These are phyloP conservation scores for Crithidia thermophila DNA, from an alignment of 208 protist genomes.

Conservation along the genomic window DNA sequence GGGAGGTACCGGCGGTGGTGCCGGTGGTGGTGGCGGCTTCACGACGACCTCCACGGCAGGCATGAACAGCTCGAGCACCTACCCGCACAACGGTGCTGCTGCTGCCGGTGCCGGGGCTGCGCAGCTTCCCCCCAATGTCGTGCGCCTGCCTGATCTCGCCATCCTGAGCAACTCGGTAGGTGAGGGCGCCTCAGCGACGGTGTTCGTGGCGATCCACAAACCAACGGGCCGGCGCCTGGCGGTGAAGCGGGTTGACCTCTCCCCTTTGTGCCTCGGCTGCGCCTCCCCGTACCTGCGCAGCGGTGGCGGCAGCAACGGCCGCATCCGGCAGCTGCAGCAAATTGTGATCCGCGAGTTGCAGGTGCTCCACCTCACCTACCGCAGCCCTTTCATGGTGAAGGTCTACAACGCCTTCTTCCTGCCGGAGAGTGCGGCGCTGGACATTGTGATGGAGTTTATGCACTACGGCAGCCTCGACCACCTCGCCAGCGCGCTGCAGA, in stretches of 20 bases:
- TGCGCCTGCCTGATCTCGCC: slow-evolving; percentile 65
- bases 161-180: slow-evolving; percentile 43
- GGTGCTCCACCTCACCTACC: slow-evolving; percentile 86
- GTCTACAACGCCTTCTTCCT: slow-evolving; percentile 89
- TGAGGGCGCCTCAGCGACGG: slow-evolving; percentile 73
- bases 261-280: slow-evolving; percentile 47
- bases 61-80: slow-evolving; percentile 4
- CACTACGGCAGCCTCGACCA: slow-evolving; percentile 81
- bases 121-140: slow-evolving; percentile 45
- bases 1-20: neutral
- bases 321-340: slow-evolving; percentile 62
- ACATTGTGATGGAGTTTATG: slow-evolving; percentile 93
- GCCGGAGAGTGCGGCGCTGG: slow-evolving; percentile 54
- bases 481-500: slow-evolving; percentile 46
- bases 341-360: slow-evolving; percentile 84
- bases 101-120: neutral
- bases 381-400: slow-evolving; percentile 90
- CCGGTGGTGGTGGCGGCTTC: slow-evolving; percentile 1
- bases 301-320: slow-evolving; percentile 22
- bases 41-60: slow-evolving; percentile 6
- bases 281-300: slow-evolving; percentile 22
- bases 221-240: slow-evolving; percentile 68
- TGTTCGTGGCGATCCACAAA: slow-evolving; percentile 73
- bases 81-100: too few relatives aligned
- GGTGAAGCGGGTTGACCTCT: slow-evolving; percentile 85